These are phyloP conservation scores for Linanthus parryae DNA, from an alignment of 148 eudicot species.

Conservation along the genomic window DNA sequence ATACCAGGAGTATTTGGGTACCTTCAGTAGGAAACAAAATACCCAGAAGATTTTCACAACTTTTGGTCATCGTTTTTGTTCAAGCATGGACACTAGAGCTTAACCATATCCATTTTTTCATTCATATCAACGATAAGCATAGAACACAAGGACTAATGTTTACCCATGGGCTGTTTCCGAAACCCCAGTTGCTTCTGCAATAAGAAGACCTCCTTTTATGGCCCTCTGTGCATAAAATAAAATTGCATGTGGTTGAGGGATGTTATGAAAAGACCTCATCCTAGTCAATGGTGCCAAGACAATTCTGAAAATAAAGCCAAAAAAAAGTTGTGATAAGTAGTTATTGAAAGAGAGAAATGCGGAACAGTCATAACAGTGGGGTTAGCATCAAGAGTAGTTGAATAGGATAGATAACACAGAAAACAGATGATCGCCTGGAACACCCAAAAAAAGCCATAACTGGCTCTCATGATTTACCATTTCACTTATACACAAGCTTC, in stretches of 20 bases:
- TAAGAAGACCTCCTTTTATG: constrained; percentile 41
- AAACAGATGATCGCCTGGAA: too few species aligned
- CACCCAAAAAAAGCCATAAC: too few species aligned
- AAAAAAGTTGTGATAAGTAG: too few species aligned
- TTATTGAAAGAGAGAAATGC: too few species aligned
- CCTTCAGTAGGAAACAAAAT: constrained; percentile 10
- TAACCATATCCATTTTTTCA: too few species aligned
- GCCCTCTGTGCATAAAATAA: constrained; percentile 43
- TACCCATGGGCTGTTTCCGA: constrained; percentile 48
- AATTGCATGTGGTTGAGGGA: constrained; percentile 46
- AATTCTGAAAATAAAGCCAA: constrained; percentile 19
- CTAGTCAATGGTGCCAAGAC: constrained; percentile 45
- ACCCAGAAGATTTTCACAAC: neutral
- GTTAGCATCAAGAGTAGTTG: too few species aligned
- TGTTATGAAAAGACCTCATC: constrained; percentile 37
- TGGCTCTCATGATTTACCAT: too few species aligned
- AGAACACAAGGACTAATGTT: neutral
- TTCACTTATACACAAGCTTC: too few species aligned
- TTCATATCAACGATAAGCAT: neutral
- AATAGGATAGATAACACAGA: too few species aligned
- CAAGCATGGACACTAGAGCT: too few species aligned
- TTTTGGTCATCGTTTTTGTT: neutral
- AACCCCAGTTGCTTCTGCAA: constrained; percentile 41
- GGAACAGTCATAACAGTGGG: too few species aligned
- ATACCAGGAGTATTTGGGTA: constrained; percentile 36